Percentiles rank a stretch among this genome's conserved stretches.
Evolutionary conservation across 2,329 filamentous ascomycete species (phyloP).

Genomic region (Sporothrix brunneoviolacea): DNA sequence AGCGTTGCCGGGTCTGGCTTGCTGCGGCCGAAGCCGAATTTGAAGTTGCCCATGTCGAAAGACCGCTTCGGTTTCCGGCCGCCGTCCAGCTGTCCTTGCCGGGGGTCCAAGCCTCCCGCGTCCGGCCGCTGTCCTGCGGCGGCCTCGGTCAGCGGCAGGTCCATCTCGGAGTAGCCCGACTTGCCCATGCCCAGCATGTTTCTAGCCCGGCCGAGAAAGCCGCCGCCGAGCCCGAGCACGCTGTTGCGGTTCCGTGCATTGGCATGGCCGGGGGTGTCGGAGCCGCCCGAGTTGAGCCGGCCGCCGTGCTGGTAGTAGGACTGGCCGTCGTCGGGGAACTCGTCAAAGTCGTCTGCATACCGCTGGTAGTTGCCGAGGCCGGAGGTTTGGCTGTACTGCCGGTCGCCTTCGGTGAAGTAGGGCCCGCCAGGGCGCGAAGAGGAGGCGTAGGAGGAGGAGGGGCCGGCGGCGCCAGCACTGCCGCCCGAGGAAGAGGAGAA

Average conservation of each 20-base stretch:
- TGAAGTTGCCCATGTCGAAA: slow-evolving; percentile 71
- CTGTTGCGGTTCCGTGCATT: slow-evolving; percentile 77
- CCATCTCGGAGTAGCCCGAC: slow-evolving; percentile 91
- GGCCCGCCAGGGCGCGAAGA: slow-evolving; percentile 30
- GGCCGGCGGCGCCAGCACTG: slow-evolving; percentile 20
- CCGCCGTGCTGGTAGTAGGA: slow-evolving; percentile 77
- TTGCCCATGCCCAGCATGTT: slow-evolving; percentile 80
- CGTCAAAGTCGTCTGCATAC: slow-evolving; percentile 83
- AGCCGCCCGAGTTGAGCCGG: slow-evolving; percentile 47
- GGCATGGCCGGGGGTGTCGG: slow-evolving; percentile 34
- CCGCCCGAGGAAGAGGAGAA: slow-evolving; percentile 14
- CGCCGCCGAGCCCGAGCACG: slow-evolving; percentile 78
- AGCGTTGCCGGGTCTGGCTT: slow-evolving; percentile 86
- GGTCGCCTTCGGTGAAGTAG: slow-evolving; percentile 35
- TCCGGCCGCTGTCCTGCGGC: slow-evolving; percentile 26
- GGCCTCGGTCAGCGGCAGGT: slow-evolving; percentile 83
- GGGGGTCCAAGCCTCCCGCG: slow-evolving; percentile 27
- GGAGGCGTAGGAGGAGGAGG: slow-evolving; percentile 17
- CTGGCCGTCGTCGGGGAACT: slow-evolving; percentile 69
- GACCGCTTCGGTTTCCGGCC: slow-evolving; percentile 41
- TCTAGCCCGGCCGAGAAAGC: slow-evolving; percentile 79
- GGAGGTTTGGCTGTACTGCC: slow-evolving; percentile 66
- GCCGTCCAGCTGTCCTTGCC: slow-evolving; percentile 28
- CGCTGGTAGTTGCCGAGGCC: slow-evolving; percentile 82
- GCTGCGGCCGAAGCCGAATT: slow-evolving; percentile 79